phyloP scores from a whole-genome alignment of 2,329 filamentous ascomycete species.

The Diaporthe sp. region DNA sequence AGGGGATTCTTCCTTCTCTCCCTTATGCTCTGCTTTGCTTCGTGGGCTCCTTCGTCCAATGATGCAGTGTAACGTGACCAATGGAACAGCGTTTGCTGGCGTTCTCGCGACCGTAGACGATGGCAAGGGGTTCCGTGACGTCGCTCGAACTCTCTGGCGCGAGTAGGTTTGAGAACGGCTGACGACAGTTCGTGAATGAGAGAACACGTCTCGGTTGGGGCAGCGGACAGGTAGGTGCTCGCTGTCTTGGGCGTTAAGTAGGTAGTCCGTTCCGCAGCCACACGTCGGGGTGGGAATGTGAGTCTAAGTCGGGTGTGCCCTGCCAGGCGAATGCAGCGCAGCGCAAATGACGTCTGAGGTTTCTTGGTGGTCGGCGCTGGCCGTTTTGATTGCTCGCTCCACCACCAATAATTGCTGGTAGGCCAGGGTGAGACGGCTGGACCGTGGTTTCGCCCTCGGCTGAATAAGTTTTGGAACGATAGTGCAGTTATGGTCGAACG shows the following conservation, averaged over 20 bases:
- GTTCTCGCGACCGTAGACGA: constrained; percentile 10
- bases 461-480: constrained; percentile 3
- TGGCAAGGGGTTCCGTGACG: constrained; percentile 12
- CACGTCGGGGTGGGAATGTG: constrained; percentile 27
- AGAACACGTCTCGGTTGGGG: not conserved
- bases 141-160: not conserved
- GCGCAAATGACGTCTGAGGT: constrained; percentile 35
- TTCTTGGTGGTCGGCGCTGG: constrained; percentile 21
- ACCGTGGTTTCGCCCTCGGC: constrained; percentile 15
- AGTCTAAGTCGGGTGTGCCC: not conserved
- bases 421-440: constrained; percentile 27
- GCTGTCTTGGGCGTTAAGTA: constrained; percentile 22
- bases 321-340: not conserved
- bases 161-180: not conserved
- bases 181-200: not conserved
- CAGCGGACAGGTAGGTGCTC: constrained; percentile 21
- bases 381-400: constrained; percentile 41
- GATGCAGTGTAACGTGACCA: constrained; percentile 32
- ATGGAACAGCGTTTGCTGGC: constrained; percentile 6
- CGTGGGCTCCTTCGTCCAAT: constrained; percentile 19
- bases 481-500: constrained; percentile 6
- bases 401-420: constrained; percentile 36
- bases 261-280: not conserved
- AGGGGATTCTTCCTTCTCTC: not conserved
- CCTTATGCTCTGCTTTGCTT: constrained; percentile 8